Evolutionary conservation across 1,139 yeast genomes (phyloP), one percentile per base, ranked within the genome.

Genomic region (Pichiaceae sp.): DNA sequence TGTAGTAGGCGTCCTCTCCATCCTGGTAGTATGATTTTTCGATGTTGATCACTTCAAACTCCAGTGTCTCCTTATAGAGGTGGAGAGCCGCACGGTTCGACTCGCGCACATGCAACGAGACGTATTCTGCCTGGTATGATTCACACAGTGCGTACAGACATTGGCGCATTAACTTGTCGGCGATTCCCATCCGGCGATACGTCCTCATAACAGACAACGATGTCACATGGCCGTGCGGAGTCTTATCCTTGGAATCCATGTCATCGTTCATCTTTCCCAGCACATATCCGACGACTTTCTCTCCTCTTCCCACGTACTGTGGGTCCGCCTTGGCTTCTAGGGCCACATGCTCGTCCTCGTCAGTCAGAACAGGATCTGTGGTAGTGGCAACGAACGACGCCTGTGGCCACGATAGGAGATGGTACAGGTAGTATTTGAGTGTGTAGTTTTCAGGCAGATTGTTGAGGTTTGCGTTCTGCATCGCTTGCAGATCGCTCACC

Each of bases 1-100:
- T 91, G 31, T 94, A 83, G 59, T 87, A 91, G n/a, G 98, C 98
- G 63, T 93, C 97, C 59, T 93, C 99, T 20, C 95, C 96, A 59
- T 91, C 97, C 41, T 91, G 96, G 56, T 91, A 91, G 58, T 93
- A 91, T 17, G 82, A 72, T 49, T 77, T 82, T 52, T 89, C 96
- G 41, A 91, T 78, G 33, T 80, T 75, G 39, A 81, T 70, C 33
- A 86, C 91, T 52, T 77, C 89, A 57, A 93, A 91, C 44, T 74
- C 67, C 44, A 93, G 69, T 4, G 96, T 83, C 54, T 86, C 95
- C 56, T 83, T 71, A 64, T 91, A 91, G 45, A 91, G 70, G 62
- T 87, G 96, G 53, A 89, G 69, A 12, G 98, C 98, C 14, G 98
- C 98, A 53, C 87, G 66, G 62, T 91, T 91, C 36, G 95, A 81